Conservation (phyloP, 2,329 filamentous ascomycete species). For the Epichloe sibirici region DNA sequence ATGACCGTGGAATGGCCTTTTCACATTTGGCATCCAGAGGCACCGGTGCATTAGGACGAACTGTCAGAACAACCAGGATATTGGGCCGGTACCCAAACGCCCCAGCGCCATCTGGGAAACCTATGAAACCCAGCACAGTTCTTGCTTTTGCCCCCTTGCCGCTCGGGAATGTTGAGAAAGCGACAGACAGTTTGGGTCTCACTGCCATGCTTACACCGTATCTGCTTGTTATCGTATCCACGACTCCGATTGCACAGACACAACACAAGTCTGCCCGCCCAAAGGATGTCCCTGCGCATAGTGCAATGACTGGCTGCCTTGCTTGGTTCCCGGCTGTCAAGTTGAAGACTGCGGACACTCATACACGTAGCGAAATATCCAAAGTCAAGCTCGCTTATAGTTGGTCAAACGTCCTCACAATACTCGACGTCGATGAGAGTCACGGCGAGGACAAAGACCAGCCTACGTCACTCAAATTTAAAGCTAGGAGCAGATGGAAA, state of each 20-base stretch:
- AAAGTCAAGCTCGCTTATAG: constrained; percentile 89
- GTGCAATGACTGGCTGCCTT: constrained; percentile 83
- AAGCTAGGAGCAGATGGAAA: constrained; percentile 76
- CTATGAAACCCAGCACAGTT: constrained; percentile 84
- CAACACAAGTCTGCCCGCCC: constrained; percentile 88
- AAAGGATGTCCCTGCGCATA: constrained; percentile 81
- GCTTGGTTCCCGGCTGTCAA: constrained; percentile 97
- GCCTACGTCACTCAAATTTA: constrained; percentile 67
- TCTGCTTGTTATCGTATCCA: constrained; percentile 90
- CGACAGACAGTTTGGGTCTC: constrained; percentile 76
- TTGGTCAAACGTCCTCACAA: constrained; percentile 95
- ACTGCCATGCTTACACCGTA: constrained; percentile 96
- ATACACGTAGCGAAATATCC: constrained; percentile 56
- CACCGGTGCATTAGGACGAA: constrained; percentile 71
- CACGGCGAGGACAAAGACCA: constrained; percentile 59
- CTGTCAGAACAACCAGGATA: constrained; percentile 81
- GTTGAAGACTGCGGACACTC: constrained; percentile 62
- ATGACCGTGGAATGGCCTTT: constrained; percentile 94
- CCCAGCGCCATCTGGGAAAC: constrained; percentile 47
- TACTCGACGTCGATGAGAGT: constrained; percentile 75
- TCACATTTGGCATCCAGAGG: constrained; percentile 90
- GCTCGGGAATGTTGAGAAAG: constrained; percentile 83
- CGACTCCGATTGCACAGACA: constrained; percentile 88
- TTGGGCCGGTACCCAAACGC: constrained; percentile 79
- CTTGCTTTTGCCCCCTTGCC: constrained; percentile 84